A percentile compares a stretch with the other conserved stretches of the same genome.
Evolutionary conservation across 805 yeast species (phyloP).

Genomic region (Wickerhamiella azyma): DNA sequence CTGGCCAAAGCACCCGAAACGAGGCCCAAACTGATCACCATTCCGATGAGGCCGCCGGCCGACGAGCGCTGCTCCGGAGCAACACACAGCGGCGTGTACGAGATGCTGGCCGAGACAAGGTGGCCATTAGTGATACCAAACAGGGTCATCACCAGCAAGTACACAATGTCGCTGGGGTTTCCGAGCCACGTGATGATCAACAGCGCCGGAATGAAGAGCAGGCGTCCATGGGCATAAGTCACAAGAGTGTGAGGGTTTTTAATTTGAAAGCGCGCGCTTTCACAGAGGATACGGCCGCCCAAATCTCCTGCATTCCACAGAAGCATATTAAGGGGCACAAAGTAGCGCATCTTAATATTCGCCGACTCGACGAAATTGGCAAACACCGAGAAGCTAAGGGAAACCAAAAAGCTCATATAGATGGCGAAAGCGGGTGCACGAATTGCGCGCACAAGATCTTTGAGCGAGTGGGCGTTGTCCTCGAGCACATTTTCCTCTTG

Average conservation of each 20-base stretch:
- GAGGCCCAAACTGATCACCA: constrained; percentile 65
- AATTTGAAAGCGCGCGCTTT: constrained; percentile 31
- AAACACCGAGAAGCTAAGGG: constrained; percentile 79
- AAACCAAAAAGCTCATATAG: constrained; percentile 55
- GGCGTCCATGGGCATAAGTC: constrained; percentile 40
- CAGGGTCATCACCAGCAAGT: constrained; percentile 52
- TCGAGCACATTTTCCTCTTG: constrained; percentile 4
- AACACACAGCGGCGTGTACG: constrained; percentile 51
- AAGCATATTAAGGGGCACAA: constrained; percentile 64
- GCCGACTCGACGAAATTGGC: constrained; percentile 56
- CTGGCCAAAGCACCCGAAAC: constrained; percentile 68
- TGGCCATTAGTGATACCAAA: constrained; percentile 90
- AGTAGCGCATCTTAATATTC: constrained; percentile 29
- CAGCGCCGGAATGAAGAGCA: constrained; percentile 54
- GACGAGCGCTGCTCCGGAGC: constrained; percentile 66
- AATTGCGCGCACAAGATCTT: constrained; percentile 22
- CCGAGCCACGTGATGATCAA: constrained; percentile 48
- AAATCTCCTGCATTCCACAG: constrained; percentile 88
- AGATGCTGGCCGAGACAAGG: constrained; percentile 62
- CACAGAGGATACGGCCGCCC: constrained; percentile 59
- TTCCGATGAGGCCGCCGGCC: constrained; percentile 85
- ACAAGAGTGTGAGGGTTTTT: constrained; percentile 34
- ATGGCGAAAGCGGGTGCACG: constrained; percentile 54
- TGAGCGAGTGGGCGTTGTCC: neutral
- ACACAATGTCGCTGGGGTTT: constrained; percentile 30